Conservation (phyloP, 345 rosid species). For the Aethionema arabicum region DNA sequence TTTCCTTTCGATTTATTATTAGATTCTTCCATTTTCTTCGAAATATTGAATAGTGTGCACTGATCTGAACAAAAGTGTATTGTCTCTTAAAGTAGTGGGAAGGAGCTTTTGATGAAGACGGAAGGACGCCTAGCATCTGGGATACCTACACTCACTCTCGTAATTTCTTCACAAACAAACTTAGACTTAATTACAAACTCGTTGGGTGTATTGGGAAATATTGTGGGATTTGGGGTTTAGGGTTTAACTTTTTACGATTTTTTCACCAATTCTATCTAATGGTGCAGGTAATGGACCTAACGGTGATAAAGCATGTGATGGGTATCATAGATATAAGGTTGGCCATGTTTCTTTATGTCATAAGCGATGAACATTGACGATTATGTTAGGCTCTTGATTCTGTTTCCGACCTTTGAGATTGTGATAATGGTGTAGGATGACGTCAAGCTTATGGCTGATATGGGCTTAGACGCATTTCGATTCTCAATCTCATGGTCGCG, state of each 20-base stretch:
- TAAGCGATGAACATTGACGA: no score
- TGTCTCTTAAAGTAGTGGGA: conserved; percentile 33
- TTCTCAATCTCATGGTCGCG: conserved; percentile 83
- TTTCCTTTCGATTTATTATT: background rate
- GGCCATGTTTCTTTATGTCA: background rate
- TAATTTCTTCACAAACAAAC: conserved; percentile 2
- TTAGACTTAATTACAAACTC: no score
- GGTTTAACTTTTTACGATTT: no score
- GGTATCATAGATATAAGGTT: conserved; percentile 64
- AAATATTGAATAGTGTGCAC: background rate
- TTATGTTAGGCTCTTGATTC: background rate
- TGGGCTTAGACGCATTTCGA: conserved; percentile 60
- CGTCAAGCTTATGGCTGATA: conserved; percentile 62
- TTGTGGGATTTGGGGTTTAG: no score
- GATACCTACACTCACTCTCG: conserved; percentile 49
- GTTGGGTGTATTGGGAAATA: no score
- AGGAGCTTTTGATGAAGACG: conserved; percentile 63
- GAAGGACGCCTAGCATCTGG: conserved; percentile 58
- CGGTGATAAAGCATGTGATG: conserved; percentile 49
- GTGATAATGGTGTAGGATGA: conserved; percentile 48
- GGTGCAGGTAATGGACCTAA: conserved; percentile 28
- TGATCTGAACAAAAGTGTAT: background rate
- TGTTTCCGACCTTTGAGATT: background rate
- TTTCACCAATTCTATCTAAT: no score
- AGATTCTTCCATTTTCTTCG: no score